These are phyloP conservation scores for Lecanoromycetidae sp. DNA, from an alignment of 2,329 filamentous ascomycete species.

Conservation along the genomic window DNA sequence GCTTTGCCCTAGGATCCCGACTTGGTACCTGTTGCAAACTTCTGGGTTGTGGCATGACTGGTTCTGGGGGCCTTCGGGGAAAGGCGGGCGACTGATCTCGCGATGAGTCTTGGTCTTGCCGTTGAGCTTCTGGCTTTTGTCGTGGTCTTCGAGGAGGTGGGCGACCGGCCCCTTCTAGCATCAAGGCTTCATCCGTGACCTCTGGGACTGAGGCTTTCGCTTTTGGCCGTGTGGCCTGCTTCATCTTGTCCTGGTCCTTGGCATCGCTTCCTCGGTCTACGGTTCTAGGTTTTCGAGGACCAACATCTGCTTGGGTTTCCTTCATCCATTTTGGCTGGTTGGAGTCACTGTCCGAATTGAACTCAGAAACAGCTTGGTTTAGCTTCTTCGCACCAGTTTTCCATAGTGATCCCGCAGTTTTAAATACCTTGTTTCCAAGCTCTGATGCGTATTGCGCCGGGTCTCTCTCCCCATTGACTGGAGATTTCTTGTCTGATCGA, in stretches of 20 bases:
- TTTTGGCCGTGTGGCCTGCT: constrained; percentile 17
- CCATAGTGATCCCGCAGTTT: constrained; percentile 91
- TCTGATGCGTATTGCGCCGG: constrained; percentile 70
- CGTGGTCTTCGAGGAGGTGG: constrained; percentile 6
- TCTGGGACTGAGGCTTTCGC: constrained; percentile 14
- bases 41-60: constrained; percentile 26
- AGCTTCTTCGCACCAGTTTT: constrained; percentile 88
- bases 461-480: constrained; percentile 52
- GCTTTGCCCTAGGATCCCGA: constrained; percentile 45
- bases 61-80: constrained; percentile 24
- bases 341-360: constrained; percentile 59
- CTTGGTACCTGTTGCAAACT: constrained; percentile 49
- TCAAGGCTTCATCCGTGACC: constrained; percentile 50
- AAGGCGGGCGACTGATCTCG: constrained; percentile 41
- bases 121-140: neutral
- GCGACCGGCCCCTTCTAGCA: constrained; percentile 47
- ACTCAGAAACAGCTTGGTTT: constrained; percentile 81
- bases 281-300: constrained; percentile 10
- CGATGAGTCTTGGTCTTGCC: constrained; percentile 17
- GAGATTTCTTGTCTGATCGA: constrained; percentile 43
- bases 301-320: constrained; percentile 40
- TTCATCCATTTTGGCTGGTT: constrained; percentile 94
- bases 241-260: constrained; percentile 20
- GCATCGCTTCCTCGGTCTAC: constrained; percentile 11
- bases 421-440: constrained; percentile 72